Conservation (phyloP, 192 early-diverging fungal species). For the Linnemannia elongata region DNA sequence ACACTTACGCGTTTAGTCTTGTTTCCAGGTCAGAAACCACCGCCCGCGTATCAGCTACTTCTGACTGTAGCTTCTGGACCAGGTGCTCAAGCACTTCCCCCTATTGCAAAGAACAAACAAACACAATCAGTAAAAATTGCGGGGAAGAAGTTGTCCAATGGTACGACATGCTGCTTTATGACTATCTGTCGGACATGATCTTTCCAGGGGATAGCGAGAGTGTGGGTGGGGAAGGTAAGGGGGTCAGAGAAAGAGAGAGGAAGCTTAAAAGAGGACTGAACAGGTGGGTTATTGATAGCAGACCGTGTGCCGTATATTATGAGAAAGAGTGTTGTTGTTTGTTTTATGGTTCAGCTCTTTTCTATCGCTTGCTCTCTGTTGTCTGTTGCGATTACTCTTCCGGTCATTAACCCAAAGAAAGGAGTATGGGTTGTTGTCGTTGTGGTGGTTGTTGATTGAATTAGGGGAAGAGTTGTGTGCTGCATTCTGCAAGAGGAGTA, state of each 20-base stretch:
- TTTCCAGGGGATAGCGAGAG: neutral
- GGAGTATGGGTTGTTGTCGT: neutral
- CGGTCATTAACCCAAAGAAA: constrained; percentile 2
- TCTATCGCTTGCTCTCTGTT: neutral
- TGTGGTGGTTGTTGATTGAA: no score
- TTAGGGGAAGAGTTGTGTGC: neutral
- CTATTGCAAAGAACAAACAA: constrained; percentile 17
- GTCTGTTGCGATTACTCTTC: neutral
- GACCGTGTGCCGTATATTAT: neutral
- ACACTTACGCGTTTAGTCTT: constrained; percentile 45
- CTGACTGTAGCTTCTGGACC: constrained; percentile 43
- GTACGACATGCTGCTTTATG: neutral
- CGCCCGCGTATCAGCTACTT: constrained; percentile 50
- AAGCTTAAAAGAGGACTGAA: neutral
- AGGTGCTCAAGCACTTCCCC: constrained; percentile 42
- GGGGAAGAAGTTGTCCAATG: neutral
- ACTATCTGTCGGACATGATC: constrained; percentile 1
- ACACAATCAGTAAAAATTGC: neutral
- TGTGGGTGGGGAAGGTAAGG: neutral
- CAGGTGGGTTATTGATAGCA: neutral
- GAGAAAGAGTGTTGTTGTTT: neutral
- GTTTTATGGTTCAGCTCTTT: neutral
- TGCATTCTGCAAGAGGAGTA: neutral
- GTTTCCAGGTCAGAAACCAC: constrained; percentile 47
- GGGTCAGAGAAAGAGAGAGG: neutral